phyloP scores from a whole-genome alignment of 1,284 basidiomycete species.

The Mycena sp. region DNA sequence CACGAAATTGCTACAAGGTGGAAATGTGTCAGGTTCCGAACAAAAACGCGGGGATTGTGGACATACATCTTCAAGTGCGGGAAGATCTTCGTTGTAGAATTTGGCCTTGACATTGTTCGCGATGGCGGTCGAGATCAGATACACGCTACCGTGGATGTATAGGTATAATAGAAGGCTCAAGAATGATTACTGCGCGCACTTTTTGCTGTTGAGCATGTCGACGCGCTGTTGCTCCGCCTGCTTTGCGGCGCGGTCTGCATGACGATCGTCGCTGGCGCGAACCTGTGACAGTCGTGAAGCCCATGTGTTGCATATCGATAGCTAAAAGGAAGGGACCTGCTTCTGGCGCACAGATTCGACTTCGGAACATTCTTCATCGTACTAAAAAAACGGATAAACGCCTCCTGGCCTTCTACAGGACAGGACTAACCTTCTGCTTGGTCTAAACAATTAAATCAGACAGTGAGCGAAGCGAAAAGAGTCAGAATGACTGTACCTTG shows the following conservation, averaged over 20 bases:
- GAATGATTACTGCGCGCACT: slow-evolving; percentile 54
- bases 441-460: slow-evolving; percentile 51
- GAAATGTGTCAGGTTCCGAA: slow-evolving; percentile 23
- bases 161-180: neutral
- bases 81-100: slow-evolving; percentile 75
- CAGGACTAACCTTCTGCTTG: slow-evolving; percentile 70
- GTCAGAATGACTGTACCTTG: slow-evolving; percentile 59
- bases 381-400: slow-evolving; percentile 52
- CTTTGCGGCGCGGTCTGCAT: slow-evolving; percentile 76
- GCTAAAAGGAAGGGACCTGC: slow-evolving; percentile 57
- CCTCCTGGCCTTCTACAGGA: slow-evolving; percentile 3
- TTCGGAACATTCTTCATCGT: slow-evolving; percentile 79
- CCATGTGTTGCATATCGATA: slow-evolving; percentile 7
- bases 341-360: slow-evolving; percentile 78
- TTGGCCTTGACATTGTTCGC: slow-evolving; percentile 75
- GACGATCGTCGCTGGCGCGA: slow-evolving; percentile 75
- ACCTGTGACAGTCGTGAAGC: slow-evolving; percentile 51
- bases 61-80: slow-evolving; percentile 76
- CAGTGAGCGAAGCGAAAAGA: slow-evolving; percentile 20
- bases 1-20: slow-evolving; percentile 69
- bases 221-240: slow-evolving; percentile 78
- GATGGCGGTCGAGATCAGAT: slow-evolving; percentile 72
- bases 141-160: slow-evolving; percentile 56
- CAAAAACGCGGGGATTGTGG: slow-evolving; percentile 20
- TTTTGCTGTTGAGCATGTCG: slow-evolving; percentile 85